Conservation (phyloP, 2,329 filamentous ascomycete genomes). For the Polytolypa hystricis region DNA sequence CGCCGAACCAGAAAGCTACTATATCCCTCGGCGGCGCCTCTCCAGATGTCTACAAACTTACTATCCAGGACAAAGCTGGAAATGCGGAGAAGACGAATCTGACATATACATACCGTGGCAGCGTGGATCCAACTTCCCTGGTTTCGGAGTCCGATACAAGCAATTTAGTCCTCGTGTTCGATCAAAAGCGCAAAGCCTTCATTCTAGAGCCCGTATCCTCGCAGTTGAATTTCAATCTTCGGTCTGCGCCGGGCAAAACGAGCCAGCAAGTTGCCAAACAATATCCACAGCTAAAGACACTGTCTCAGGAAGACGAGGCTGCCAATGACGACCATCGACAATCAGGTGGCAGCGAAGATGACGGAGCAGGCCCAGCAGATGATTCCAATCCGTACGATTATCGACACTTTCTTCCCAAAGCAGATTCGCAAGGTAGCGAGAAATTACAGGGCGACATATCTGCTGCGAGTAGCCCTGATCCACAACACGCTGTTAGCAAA, state of each 20-base stretch:
- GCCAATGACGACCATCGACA: slow-evolving; percentile 23
- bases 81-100: slow-evolving; percentile 28
- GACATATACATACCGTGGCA: slow-evolving; percentile 31
- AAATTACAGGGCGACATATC: slow-evolving; percentile 21
- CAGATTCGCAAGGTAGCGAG: slow-evolving; percentile 22
- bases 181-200: slow-evolving; percentile 61
- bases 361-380: slow-evolving; percentile 28
- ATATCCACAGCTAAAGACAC: slow-evolving; percentile 51
- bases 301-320: slow-evolving; percentile 25
- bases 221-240: slow-evolving; percentile 81
- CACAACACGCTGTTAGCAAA: slow-evolving; percentile 21
- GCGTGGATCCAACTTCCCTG: slow-evolving; percentile 26
- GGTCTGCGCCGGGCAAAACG: slow-evolving; percentile 53
- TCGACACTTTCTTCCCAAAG: slow-evolving; percentile 38
- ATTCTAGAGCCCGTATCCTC: slow-evolving; percentile 71
- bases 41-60: slow-evolving; percentile 29
- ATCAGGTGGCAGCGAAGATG: slow-evolving; percentile 27
- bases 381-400: slow-evolving; percentile 39
- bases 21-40: slow-evolving; percentile 25
- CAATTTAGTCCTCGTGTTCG: slow-evolving; percentile 55
- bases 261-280: slow-evolving; percentile 55
- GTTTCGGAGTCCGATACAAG: slow-evolving; percentile 20
- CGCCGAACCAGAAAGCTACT: slow-evolving; percentile 27
- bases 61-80: slow-evolving; percentile 31
- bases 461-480: slow-evolving; percentile 26